Percentiles rank a stretch among this genome's conserved stretches.
Conservation (phyloP, 371 early-diverging fungal genomes). For the Mortierella sp. region DNA sequence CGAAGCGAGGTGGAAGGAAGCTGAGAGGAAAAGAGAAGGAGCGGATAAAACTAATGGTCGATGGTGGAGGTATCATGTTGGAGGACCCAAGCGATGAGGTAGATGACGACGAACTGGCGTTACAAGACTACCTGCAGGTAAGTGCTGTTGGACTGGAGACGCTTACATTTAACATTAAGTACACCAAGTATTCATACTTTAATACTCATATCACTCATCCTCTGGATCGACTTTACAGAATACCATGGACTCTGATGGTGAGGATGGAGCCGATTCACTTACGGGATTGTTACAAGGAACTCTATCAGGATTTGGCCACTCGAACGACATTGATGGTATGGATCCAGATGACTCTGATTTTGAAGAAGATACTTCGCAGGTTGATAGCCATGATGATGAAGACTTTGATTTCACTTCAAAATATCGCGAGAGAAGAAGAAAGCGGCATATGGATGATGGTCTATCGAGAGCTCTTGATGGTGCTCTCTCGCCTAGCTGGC, state of each 20-base stretch:
- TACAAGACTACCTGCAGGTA: conserved; percentile 42
- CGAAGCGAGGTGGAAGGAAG: conserved; percentile 28
- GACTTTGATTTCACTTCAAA: conserved; percentile 21
- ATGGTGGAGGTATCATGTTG: conserved; percentile 10
- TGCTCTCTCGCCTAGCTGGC: conserved; percentile 7
- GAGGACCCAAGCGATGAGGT: conserved; percentile 15
- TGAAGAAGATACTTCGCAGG: conserved; percentile 20
- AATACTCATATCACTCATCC: background rate
- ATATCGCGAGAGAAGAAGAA: conserved; percentile 3
- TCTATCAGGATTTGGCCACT: conserved; percentile 23
- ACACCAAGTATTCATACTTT: background rate
- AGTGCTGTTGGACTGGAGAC: background rate
- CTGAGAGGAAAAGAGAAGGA: conserved; percentile 21
- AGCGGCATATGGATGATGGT: conserved; percentile 10
- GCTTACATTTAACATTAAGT: background rate
- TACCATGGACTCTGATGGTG: conserved; percentile 27
- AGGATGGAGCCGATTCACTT: conserved; percentile 15
- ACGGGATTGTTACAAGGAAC: conserved; percentile 12
- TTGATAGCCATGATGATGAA: conserved; percentile 32
- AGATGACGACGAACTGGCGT: conserved; percentile 20
- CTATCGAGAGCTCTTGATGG: conserved; percentile 12
- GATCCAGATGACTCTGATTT: conserved; percentile 32
- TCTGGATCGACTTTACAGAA: conserved; percentile 17
- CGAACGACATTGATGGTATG: conserved; percentile 22
- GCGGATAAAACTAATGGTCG: conserved; percentile 9